These are phyloP conservation scores for Phytopythium ostracodes DNA, from an alignment of 352 stramenopile species.

Conservation along the genomic window DNA sequence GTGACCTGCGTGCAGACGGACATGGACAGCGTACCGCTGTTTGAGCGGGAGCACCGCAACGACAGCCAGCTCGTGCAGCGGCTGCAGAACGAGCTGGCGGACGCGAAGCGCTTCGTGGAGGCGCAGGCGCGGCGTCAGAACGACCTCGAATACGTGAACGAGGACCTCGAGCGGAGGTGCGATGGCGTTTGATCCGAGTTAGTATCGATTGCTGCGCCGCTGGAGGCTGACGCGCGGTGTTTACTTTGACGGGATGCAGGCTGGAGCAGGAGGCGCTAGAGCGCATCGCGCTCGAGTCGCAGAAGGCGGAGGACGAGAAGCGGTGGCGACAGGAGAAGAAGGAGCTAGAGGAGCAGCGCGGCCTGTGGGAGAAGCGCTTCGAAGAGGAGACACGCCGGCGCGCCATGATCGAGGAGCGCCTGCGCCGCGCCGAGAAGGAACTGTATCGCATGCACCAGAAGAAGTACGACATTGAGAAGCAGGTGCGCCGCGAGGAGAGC, in stretches of 20 bases:
- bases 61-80: slow-evolving; percentile 82
- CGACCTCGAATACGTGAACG: slow-evolving; percentile 85
- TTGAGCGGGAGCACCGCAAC: slow-evolving; percentile 84
- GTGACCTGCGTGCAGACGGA: slow-evolving; percentile 41
- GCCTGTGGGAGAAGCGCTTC: slow-evolving; percentile 67
- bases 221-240: background rate
- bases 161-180: slow-evolving; percentile 75
- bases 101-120: slow-evolving; percentile 83
- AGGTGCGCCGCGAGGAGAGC: slow-evolving; percentile 76
- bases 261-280: slow-evolving; percentile 81
- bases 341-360: slow-evolving; percentile 53
- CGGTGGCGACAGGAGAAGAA: slow-evolving; percentile 66
- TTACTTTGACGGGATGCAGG: slow-evolving; percentile 13
- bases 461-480: slow-evolving; percentile 88
- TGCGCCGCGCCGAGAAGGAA: slow-evolving; percentile 82
- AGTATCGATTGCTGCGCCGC: too few species aligned
- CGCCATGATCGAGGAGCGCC: slow-evolving; percentile 68
- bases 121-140: slow-evolving; percentile 78
- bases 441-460: slow-evolving; percentile 89
- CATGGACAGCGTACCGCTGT: slow-evolving; percentile 81
- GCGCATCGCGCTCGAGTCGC: slow-evolving; percentile 75
- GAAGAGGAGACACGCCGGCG: slow-evolving; percentile 73
- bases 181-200: background rate
- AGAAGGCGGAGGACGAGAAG: slow-evolving; percentile 82
- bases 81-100: slow-evolving; percentile 78